Base-by-base conservation (phyloP, 2,329 filamentous ascomycete species). In the Fusarium heterosporum region DNA sequence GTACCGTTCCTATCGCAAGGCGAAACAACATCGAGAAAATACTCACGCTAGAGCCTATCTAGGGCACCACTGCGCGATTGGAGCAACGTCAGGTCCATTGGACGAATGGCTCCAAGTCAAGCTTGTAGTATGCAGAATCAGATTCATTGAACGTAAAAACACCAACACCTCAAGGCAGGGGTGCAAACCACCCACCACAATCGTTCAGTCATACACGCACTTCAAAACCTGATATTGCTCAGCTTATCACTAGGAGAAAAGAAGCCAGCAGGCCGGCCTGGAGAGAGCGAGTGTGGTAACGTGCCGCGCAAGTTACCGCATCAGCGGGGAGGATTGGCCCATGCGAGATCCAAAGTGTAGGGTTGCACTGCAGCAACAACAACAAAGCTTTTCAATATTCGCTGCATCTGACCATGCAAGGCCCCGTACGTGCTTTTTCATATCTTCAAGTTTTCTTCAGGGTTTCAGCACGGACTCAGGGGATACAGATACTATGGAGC, bases 351-450 rank as follows among this genome's bases (percentile, higher is more conserved):
- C 39, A 19, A 46, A 29, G n/a, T 49, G 49, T 43, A 61, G 55
- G 60, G 64, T 68, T 68, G 19, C 64, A 68, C 51, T 66, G 61
- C 36, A 65, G 47, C 30, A 36, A 41, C 40, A 41, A 30, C 46
- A 46, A 17, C 14, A 16, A 13, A 51, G 38, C 32, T 49, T 29
- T 39, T 25, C 22, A 47, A 34, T 34, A 42, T 26, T 29, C 36
- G 39, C 34, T 32, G 51, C 53, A 59, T 48, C 48, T 54, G 52
- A 55, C 29, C 26, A 45, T 48, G 52, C 36, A 30, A n/a, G 28
- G 16, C 39, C 32, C 52, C 43, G 45, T 36, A 34, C 50, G 45
- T 36, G 39, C 57, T 36, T 48, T 28, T 26, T 45, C 26, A 17
- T 22, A 28, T 43, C 30, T 43, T 32, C 22, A 39, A 29, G 17